Base-by-base conservation (phyloP, 805 yeast genomes). In the Phaffomyces opuntiae region DNA sequence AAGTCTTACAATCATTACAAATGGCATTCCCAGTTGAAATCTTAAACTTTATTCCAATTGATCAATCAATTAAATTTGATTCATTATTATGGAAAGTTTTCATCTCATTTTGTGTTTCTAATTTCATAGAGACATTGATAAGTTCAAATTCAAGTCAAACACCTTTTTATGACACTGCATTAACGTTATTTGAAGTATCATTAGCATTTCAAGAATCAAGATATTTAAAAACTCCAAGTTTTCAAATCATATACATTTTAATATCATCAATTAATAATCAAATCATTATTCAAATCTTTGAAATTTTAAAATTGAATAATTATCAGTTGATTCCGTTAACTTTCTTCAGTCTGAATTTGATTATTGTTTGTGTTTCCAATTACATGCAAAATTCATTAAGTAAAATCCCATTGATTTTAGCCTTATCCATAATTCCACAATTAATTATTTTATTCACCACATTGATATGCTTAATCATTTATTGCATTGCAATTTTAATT, bases 171-270 rank as follows among this genome's bases (percentile, higher is more conserved):
- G n/a, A n/a, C n/a, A n/a, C n/a, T n/a, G n/a, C n/a, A n/a, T n/a
- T n/a, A n/a, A n/a, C n/a, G n/a, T n/a, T 85, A 33, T 83, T 85
- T 62, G 93, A 86, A 60, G 83, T 80, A 54, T 82, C 91, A 5
- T 60, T 83, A 14, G 86, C 87, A 12, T 83, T 83, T 57, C 90
- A 84, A 55, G 93, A 85, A 53, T 80, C 75, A 47, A 83, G 74
- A 59, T 68, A 71, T 38, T 64, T 68, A 32, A 65, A 45, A 44
- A 64, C 71, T 41, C 87, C 80, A 31, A 73, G 80, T 1, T 73
- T 69, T 41, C 86, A 73, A 56, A 65, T 75, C 39, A 68, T 76
- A 38, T 62, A 70, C 9, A 66, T 79, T 4, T 72, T 81, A n/a
- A 48, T 79, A 8, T 74, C 78, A 54, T 80, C 83, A 48, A 60